These are phyloP conservation scores for Amaranthus cruentus DNA, from an alignment of 148 eudicot species.

Conservation along the genomic window DNA sequence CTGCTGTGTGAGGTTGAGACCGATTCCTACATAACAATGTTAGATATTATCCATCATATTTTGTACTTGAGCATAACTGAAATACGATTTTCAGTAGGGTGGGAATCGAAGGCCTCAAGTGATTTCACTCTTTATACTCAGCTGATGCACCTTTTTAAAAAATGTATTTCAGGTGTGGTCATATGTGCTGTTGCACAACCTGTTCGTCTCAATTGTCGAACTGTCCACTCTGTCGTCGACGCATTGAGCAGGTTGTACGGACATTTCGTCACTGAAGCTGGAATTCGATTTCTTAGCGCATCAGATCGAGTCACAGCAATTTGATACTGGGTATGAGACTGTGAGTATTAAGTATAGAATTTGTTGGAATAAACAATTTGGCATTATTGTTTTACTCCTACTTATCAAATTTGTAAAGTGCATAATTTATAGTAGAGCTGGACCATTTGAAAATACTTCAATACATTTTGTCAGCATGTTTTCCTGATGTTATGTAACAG, in stretches of 20 bases:
- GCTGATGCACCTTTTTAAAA: background rate
- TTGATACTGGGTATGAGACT: background rate
- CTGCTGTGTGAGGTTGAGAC: too few species aligned
- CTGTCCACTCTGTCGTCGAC: conserved; percentile 84
- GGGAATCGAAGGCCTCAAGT: background rate
- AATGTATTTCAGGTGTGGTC: conserved; percentile 74
- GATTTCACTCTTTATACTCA: background rate
- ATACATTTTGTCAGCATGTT: too few species aligned
- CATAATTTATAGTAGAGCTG: background rate
- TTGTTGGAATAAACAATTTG: background rate
- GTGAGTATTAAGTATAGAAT: background rate
- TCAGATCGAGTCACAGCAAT: too few species aligned
- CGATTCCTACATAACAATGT: too few species aligned
- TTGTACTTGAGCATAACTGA: too few species aligned
- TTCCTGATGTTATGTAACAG: too few species aligned
- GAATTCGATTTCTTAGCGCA: background rate
- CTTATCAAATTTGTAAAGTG: background rate
- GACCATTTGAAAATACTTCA: background rate
- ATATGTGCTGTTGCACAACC: conserved; percentile 87
- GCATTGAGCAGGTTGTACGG: conserved; percentile 72
- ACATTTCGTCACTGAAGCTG: conserved; percentile 70
- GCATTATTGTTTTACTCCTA: too few species aligned
- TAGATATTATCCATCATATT: too few species aligned
- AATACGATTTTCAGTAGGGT: too few species aligned
- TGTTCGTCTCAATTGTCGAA: conserved; percentile 76